Conservation (phyloP, 169 alveolate species). For the Eimeria maxima region DNA sequence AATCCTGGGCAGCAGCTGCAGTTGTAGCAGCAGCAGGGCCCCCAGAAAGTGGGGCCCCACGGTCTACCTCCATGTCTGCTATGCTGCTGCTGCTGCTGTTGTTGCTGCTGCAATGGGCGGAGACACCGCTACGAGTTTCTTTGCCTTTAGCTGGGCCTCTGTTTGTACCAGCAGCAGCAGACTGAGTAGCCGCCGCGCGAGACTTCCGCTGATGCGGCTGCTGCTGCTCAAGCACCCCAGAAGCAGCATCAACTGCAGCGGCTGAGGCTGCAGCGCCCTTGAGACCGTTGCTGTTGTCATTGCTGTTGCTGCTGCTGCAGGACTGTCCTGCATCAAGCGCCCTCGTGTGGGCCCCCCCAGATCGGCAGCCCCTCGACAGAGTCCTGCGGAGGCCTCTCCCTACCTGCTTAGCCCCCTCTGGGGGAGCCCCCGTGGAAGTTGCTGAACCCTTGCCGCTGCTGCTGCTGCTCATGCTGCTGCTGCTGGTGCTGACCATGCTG, state of each 20-base stretch:
- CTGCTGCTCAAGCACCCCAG: neutral
- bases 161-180: neutral
- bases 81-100: slow-evolving; percentile 4
- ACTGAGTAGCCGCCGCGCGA: neutral
- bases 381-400: neutral
- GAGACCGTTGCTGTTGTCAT: neutral
- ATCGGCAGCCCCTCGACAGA: neutral
- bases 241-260: neutral
- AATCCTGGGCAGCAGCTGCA: neutral
- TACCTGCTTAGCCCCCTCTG: neutral
- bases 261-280: neutral
- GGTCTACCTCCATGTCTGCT: slow-evolving; percentile 4
- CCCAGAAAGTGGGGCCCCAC: neutral
- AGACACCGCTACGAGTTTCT: neutral
- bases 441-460: neutral
- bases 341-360: slow-evolving; percentile 16
- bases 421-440: neutral
- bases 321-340: neutral
- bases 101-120: neutral
- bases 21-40: slow-evolving; percentile 6
- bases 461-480: neutral
- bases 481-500: neutral
- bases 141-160: neutral
- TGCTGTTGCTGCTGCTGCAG: slow-evolving; percentile 52
- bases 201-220: slow-evolving; percentile 36